These are phyloP conservation scores for Colletotrichum graminicola DNA, from an alignment of 2,329 filamentous ascomycete species.

Conservation along the genomic window DNA sequence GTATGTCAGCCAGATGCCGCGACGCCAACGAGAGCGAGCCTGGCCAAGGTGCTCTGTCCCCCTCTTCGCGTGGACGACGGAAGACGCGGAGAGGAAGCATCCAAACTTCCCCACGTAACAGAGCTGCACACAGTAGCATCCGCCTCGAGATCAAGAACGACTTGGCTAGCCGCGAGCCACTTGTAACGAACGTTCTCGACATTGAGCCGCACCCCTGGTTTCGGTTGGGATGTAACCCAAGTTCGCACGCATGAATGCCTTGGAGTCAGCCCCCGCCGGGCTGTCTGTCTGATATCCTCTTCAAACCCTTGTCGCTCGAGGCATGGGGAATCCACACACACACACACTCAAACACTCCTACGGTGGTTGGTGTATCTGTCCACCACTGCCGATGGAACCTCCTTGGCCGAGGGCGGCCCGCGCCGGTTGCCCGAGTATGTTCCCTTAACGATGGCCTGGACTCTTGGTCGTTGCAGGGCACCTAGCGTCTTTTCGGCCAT, in stretches of 20 bases:
- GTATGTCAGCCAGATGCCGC: no score
- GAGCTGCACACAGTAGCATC: no score
- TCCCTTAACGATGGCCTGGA: neutral
- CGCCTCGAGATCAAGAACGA: neutral
- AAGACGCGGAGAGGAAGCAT: no score
- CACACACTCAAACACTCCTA: neutral
- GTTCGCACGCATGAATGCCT: slow-evolving; percentile 5
- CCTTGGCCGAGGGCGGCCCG: slow-evolving; percentile 18
- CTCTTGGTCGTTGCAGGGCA: neutral
- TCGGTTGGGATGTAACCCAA: neutral
- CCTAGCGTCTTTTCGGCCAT: neutral
- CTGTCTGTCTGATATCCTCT: slow-evolving; percentile 17
- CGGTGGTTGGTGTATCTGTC: no score
- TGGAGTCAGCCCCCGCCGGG: neutral
- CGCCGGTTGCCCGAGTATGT: neutral
- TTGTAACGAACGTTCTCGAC: neutral
- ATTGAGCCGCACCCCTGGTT: neutral
- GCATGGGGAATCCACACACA: slow-evolving; percentile 1
- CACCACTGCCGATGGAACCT: no score
- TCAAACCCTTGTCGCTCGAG: slow-evolving; percentile 9
- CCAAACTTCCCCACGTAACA: no score
- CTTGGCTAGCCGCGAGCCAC: neutral
- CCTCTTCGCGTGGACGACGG: no score
- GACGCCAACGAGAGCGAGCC: no score
- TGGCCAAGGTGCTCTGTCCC: no score